Conservation (phyloP, 345 rosid species). For the thale cress (Arabidopsis thaliana) region DNA sequence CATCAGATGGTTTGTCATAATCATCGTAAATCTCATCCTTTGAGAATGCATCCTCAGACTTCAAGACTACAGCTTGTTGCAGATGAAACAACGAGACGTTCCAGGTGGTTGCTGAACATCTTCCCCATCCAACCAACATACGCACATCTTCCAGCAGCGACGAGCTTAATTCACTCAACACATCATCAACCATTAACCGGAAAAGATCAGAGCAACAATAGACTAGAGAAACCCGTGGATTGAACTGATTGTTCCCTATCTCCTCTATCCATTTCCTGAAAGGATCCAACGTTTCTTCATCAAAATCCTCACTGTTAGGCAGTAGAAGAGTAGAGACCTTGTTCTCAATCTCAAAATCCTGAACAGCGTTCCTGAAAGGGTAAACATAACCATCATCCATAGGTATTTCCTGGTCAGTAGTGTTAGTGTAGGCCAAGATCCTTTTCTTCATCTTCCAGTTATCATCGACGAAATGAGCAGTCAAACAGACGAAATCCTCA, state of each 20-base stretch:
- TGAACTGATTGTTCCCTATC: constrained; percentile 5
- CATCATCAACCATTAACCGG: constrained; percentile 31
- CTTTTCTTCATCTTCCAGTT: constrained; percentile 26
- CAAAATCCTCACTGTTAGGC: background rate
- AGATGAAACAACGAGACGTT: background rate
- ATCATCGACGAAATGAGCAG: constrained; percentile 43
- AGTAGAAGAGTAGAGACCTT: constrained; percentile 33
- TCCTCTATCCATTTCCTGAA: constrained; percentile 23
- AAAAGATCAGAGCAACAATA: constrained; percentile 38
- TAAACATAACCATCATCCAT: background rate
- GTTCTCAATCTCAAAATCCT: constrained; percentile 25
- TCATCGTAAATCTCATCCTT: constrained; percentile 34
- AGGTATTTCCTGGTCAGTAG: background rate
- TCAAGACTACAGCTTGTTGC: constrained; percentile 26
- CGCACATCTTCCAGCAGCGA: constrained; percentile 21
- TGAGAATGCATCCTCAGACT: constrained; percentile 31
- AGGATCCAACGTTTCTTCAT: constrained; percentile 23
- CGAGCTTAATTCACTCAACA: background rate
- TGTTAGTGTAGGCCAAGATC: constrained; percentile 18
- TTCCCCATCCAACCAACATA: constrained; percentile 37
- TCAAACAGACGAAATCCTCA: constrained; percentile 23
- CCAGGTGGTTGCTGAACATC: constrained; percentile 10
- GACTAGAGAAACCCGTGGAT: background rate
- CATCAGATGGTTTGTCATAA: constrained; percentile 34
- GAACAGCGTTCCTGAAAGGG: constrained; percentile 14